A percentile compares a stretch with the other conserved stretches of the same genome.
Evolutionary conservation across 2,329 filamentous ascomycete genomes (phyloP).

Genomic region (Magnaporthales sp.): DNA sequence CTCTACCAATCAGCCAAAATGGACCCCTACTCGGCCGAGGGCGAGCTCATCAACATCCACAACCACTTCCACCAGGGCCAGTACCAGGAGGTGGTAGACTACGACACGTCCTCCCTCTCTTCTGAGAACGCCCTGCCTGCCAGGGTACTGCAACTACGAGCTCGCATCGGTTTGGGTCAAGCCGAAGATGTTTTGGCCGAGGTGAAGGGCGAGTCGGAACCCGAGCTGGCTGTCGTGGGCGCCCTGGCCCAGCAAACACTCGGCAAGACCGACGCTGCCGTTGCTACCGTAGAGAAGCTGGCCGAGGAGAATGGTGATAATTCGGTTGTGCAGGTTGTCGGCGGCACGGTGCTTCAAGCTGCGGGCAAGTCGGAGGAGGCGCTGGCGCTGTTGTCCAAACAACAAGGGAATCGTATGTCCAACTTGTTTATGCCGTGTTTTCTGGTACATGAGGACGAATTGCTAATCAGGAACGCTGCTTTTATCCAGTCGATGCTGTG

Average conservation of each 20-base stretch:
- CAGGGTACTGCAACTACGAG: constrained; percentile 69
- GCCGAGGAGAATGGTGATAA: constrained; percentile 63
- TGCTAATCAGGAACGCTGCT: background rate
- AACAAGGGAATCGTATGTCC: constrained; percentile 74
- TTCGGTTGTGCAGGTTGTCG: constrained; percentile 69
- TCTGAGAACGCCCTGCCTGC: constrained; percentile 68
- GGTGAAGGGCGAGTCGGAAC: constrained; percentile 51
- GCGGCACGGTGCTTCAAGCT: constrained; percentile 72
- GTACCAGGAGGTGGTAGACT: constrained; percentile 79
- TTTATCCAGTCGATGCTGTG: constrained; percentile 57
- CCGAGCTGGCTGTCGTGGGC: constrained; percentile 68
- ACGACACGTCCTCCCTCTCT: constrained; percentile 73
- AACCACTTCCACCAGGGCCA: constrained; percentile 71
- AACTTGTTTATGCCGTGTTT: background rate
- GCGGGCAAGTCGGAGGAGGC: constrained; percentile 81
- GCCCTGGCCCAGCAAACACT: constrained; percentile 61
- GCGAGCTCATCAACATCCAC: constrained; percentile 64
- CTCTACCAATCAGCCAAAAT: constrained; percentile 32
- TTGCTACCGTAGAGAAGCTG: constrained; percentile 57
- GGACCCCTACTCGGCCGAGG: constrained; percentile 64
- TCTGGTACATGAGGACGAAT: background rate
- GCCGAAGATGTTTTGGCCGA: constrained; percentile 63
- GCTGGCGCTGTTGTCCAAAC: constrained; percentile 66
- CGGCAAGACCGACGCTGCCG: constrained; percentile 54
- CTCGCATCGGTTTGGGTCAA: constrained; percentile 75